Conservation (phyloP, 2,329 filamentous ascomycete species). For the Cyphellophora attinorum region DNA sequence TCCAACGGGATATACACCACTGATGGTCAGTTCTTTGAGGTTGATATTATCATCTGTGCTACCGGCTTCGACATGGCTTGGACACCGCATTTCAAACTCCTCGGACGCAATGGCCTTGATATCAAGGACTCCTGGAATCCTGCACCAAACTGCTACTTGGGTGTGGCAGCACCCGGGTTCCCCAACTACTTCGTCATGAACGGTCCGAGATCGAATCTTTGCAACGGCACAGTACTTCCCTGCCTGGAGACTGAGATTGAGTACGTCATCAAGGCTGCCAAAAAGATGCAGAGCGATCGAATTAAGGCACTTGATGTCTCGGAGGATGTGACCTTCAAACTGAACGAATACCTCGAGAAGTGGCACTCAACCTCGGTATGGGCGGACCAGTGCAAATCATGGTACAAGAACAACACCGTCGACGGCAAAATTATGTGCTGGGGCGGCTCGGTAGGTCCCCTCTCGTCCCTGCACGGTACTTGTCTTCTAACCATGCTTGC, state of each 20-base stretch:
- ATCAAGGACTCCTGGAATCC: too few relatives aligned
- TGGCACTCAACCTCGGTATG: constrained; percentile 18
- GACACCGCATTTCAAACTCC: constrained; percentile 25
- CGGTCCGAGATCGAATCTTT: constrained; percentile 21
- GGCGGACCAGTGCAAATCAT: constrained; percentile 19
- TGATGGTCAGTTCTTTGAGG: constrained; percentile 26
- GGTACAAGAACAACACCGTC: constrained; percentile 19
- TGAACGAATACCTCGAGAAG: constrained; percentile 16
- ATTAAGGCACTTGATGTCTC: constrained; percentile 19
- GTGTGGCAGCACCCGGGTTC: constrained; percentile 35
- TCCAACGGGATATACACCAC: constrained; percentile 29
- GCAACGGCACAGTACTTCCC: constrained; percentile 21
- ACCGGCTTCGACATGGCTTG: constrained; percentile 29
- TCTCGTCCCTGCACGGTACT: too few relatives aligned
- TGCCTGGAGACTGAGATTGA: constrained; percentile 19
- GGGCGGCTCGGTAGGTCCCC: too few relatives aligned
- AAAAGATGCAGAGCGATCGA: constrained; percentile 23
- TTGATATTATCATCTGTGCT: constrained; percentile 28
- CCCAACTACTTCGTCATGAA: constrained; percentile 29
- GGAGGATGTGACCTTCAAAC: constrained; percentile 10
- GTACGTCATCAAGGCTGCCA: constrained; percentile 22
- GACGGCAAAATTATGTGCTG: too few relatives aligned
- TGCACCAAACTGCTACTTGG: constrained; percentile 35
- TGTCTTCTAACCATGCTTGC: too few relatives aligned
- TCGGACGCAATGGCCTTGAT: constrained; percentile 19